phyloP scores from a whole-genome alignment of 2,329 filamentous ascomycete species.

The Sclerotinia spermophila region DNA sequence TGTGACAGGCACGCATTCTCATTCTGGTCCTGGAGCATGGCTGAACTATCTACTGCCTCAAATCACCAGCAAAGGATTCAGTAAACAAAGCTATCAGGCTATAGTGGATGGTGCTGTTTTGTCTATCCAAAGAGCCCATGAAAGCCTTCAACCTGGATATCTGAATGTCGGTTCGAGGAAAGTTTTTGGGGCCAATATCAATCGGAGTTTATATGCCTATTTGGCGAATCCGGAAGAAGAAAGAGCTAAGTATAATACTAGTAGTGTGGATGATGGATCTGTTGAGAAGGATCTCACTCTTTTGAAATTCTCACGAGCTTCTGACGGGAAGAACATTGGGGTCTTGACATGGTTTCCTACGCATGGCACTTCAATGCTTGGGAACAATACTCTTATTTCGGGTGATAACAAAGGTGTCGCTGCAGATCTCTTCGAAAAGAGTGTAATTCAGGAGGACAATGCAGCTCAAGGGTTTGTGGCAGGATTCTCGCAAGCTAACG shows the following conservation, averaged over 20 bases:
- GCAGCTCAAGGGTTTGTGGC: slow-evolving; percentile 72
- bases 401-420: slow-evolving; percentile 98
- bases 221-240: slow-evolving; percentile 78
- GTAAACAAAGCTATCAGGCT: slow-evolving; percentile 80
- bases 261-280: slow-evolving; percentile 49
- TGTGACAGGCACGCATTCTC: slow-evolving; percentile 88
- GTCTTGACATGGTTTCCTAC: slow-evolving; percentile 88
- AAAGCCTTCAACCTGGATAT: slow-evolving; percentile 60
- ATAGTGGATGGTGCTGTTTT: slow-evolving; percentile 82
- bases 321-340: slow-evolving; percentile 73
- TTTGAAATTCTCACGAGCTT: slow-evolving; percentile 70
- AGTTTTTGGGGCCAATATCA: slow-evolving; percentile 76
- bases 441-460: slow-evolving; percentile 50
- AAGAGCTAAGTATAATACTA: slow-evolving; percentile 60
- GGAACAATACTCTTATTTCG: slow-evolving; percentile 85
- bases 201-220: slow-evolving; percentile 85
- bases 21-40: slow-evolving; percentile 89
- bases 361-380: slow-evolving; percentile 85
- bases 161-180: slow-evolving; percentile 67
- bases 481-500: slow-evolving; percentile 87
- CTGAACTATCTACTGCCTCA: slow-evolving; percentile 92
- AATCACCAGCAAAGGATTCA: slow-evolving; percentile 82
- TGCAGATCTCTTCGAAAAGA: slow-evolving; percentile 77
- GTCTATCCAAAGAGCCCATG: slow-evolving; percentile 79
- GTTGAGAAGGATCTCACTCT: slow-evolving; percentile 77